These are phyloP conservation scores for Stagonosporopsis chrysanthemi DNA, from an alignment of 2,329 filamentous ascomycete genomes.

Conservation along the genomic window DNA sequence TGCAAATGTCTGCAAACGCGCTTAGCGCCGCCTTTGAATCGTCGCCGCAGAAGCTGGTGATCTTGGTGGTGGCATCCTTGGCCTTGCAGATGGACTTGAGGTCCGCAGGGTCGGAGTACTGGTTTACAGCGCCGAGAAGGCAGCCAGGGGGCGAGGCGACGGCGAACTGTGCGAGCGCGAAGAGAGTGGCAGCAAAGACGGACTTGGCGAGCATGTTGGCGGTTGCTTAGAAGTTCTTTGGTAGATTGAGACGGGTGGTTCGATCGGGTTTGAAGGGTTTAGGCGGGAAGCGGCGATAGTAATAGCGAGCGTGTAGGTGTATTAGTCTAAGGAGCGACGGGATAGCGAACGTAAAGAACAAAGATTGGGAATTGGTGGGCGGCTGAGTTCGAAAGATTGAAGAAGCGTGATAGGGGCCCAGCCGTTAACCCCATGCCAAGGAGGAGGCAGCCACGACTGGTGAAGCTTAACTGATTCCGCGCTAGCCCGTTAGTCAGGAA, in stretches of 20 bases:
- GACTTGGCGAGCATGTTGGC: slow-evolving; percentile 41
- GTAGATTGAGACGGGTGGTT: not conserved
- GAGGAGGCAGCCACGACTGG: slow-evolving; percentile 1
- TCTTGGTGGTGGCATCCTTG: slow-evolving; percentile 35
- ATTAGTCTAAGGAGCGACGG: slow-evolving; percentile 30
- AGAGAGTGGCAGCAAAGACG: slow-evolving; percentile 35
- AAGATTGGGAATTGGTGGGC: slow-evolving; percentile 22
- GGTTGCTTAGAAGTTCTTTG: slow-evolving; percentile 1
- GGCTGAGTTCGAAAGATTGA: slow-evolving; percentile 17
- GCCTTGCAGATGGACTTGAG: slow-evolving; percentile 38
- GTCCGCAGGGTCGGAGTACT: slow-evolving; percentile 37
- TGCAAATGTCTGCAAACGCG: slow-evolving; percentile 41
- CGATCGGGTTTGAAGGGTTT: slow-evolving; percentile 5
- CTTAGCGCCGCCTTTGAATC: slow-evolving; percentile 31
- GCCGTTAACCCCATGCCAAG: slow-evolving; percentile 19
- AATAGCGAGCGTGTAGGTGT: slow-evolving; percentile 16
- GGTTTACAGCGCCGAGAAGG: slow-evolving; percentile 42
- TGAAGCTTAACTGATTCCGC: slow-evolving; percentile 16
- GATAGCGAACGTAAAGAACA: slow-evolving; percentile 23
- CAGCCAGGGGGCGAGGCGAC: slow-evolving; percentile 38
- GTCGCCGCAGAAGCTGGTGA: slow-evolving; percentile 37
- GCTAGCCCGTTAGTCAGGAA: slow-evolving; percentile 30
- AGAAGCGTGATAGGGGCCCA: slow-evolving; percentile 17
- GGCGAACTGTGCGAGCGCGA: slow-evolving; percentile 34
- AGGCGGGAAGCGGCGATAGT: not conserved